Evolutionary conservation across 495 filamentous ascomycete species (phyloP), one percentile per base, ranked within the genome.

Genomic region (Talaromyces proteolyticus): DNA sequence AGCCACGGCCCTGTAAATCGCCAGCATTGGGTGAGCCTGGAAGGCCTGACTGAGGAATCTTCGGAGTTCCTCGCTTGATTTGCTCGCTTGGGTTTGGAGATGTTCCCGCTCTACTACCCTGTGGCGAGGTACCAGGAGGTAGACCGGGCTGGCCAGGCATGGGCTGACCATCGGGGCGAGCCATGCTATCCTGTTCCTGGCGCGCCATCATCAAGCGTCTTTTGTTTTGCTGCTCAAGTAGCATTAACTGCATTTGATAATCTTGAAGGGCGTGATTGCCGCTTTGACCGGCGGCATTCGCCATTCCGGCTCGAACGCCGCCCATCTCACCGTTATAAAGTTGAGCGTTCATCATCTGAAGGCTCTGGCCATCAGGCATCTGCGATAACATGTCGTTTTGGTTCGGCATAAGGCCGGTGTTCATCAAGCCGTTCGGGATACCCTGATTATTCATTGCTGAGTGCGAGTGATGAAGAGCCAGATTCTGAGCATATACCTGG

Each of bases 221-320:
- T 78, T 97, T 98, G 59, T 97, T 98, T 66, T 98, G 93, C 70
- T 98, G 93, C 67, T 98, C 93, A 37, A 98, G 83, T 48, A 98
- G 67, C 93, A 97, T 96, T 62, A 98, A 74, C 61, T 98, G 93
- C 93, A 96, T 96, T 70, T 98, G 93, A 67, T 98, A 97, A 65
- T 97, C 94, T 64, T 96, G 92, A 48, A 98, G 75, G 34, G 94
- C 94, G 65, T 96, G 91, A 59, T 93, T 96, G 62, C 89, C 89
- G 44, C 80, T 78, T 51, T 65, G 65, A 47, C 72, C 74, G 11
- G 63, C 62, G 37, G 75, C 69, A 62, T 79, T 58, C n/a, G 68
- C 59, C 66, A 68, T 65, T 60, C 77, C 59, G 70, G 75, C 56
- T 63, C 78, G 61, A 42, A 57, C 75, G 70, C 66, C 72, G 61